phyloP scores from a whole-genome alignment of 2,329 filamentous ascomycete species.

The Amauroascus verrucosus region DNA sequence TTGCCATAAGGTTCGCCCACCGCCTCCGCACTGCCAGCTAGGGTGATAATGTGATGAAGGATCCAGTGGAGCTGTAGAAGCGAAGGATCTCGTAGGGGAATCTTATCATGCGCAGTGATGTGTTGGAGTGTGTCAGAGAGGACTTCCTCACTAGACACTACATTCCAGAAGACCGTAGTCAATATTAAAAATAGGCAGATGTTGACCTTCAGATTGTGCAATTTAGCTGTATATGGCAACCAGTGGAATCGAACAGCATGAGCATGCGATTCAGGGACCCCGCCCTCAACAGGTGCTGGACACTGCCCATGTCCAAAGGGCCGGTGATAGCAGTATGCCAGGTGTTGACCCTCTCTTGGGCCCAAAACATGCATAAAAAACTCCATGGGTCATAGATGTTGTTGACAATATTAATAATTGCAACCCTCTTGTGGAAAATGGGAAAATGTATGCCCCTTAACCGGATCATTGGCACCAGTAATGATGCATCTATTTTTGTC shows the following conservation, averaged over 20 bases:
- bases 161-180: conserved; percentile 2
- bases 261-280: neutral
- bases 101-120: conserved; percentile 2
- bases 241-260: conserved; percentile 11
- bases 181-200: neutral
- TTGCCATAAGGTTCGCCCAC: conserved; percentile 1
- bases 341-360: conserved; percentile 6
- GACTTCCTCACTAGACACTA: conserved; percentile 3
- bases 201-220: neutral
- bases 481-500: conserved; percentile 9
- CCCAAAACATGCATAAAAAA: conserved; percentile 12
- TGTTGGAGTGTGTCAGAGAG: neutral
- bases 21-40: conserved; percentile 7
- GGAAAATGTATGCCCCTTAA: conserved; percentile 14
- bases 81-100: conserved; percentile 7
- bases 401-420: neutral
- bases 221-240: conserved; percentile 1
- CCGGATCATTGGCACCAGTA: conserved; percentile 5
- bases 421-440: conserved; percentile 11
- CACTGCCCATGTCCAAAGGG: conserved; percentile 6
- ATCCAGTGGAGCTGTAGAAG: conserved; percentile 13
- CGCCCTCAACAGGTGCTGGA: conserved; percentile 11
- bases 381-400: conserved; percentile 2
- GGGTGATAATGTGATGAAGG: conserved; percentile 6
- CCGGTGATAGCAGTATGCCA: conserved; percentile 10